Evolutionary conservation across 2,329 filamentous ascomycete genomes (phyloP).

Genomic region (Beauveria bassiana): DNA sequence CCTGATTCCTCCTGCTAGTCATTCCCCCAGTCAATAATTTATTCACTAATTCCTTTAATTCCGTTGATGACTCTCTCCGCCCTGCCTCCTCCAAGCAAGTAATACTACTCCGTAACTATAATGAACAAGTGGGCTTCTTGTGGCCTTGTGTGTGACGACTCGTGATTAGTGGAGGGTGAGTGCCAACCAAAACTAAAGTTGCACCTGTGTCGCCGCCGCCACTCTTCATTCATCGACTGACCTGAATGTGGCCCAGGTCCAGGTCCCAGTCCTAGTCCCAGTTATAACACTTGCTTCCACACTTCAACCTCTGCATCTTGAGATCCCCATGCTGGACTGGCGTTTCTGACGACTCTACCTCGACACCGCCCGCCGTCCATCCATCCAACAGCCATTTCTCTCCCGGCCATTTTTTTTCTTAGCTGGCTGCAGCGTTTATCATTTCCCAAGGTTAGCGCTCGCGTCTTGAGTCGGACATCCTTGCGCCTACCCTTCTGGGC

Average conservation of each 20-base stretch:
- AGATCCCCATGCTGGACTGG: constrained; percentile 8
- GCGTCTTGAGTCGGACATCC: not conserved
- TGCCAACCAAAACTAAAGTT: not conserved
- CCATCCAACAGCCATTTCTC: not conserved
- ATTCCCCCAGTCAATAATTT: not conserved
- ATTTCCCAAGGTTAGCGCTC: not conserved
- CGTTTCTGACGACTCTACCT: constrained; percentile 5
- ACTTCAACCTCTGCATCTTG: constrained; percentile 5
- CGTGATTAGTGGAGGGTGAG: not conserved
- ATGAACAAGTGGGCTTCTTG: not conserved
- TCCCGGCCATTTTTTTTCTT: constrained; percentile 7
- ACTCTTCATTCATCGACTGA: not conserved
- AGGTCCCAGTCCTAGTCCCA: not conserved
- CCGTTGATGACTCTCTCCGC: not conserved
- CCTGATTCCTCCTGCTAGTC: not conserved
- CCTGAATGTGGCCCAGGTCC: not conserved
- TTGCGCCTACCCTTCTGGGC: not conserved
- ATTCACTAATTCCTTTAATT: not conserved
- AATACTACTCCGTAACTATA: too few species aligned
- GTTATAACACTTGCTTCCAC: constrained; percentile 8
- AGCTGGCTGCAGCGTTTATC: constrained; percentile 7
- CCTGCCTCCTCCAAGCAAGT: not conserved
- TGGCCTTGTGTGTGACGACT: not conserved
- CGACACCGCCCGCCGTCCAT: constrained; percentile 4
- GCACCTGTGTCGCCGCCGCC: not conserved